A percentile compares a stretch with the other conserved stretches of the same genome.
phyloP scores from a whole-genome alignment of 1,284 basidiomycete genomes.

The Ganoderma sinense region DNA sequence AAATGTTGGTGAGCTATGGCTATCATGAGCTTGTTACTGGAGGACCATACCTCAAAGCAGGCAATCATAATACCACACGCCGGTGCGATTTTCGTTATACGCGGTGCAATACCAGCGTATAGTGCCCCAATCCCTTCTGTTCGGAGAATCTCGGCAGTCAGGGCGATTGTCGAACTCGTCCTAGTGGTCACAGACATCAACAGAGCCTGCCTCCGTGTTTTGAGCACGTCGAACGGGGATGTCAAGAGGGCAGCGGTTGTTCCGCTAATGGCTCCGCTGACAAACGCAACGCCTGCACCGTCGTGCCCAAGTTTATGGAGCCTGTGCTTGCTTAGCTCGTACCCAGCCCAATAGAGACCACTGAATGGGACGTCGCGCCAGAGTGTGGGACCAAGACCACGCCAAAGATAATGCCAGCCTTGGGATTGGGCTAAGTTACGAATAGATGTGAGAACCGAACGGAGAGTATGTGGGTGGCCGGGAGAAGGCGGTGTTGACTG shows the following conservation, averaged over 20 bases:
- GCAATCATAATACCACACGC: slow-evolving; percentile 99
- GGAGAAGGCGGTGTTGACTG: slow-evolving; percentile 85
- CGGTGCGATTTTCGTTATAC: slow-evolving; percentile 97
- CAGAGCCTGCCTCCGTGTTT: slow-evolving; percentile 88
- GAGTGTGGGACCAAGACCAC: slow-evolving; percentile 90
- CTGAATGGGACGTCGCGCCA: slow-evolving; percentile 99
- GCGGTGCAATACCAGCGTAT: slow-evolving; percentile 87
- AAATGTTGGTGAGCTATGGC: slow-evolving; percentile 2
- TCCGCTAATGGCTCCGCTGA: slow-evolving; percentile 85
- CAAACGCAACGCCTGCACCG: slow-evolving; percentile 81
- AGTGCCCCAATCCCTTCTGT: slow-evolving; percentile 84
- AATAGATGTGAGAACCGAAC: slow-evolving; percentile 71
- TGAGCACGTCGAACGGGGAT: slow-evolving; percentile 96
- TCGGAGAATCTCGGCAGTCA: slow-evolving; percentile 75
- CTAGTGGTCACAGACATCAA: slow-evolving; percentile 59
- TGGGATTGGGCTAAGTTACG: slow-evolving; percentile 65
- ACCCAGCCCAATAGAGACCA: slow-evolving; percentile 90
- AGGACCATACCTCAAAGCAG: slow-evolving; percentile 83
- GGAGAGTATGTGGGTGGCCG: slow-evolving; percentile 74
- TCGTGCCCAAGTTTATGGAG: slow-evolving; percentile 59
- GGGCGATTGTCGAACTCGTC: slow-evolving; percentile 58
- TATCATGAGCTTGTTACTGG: neutral
- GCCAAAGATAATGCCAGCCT: slow-evolving; percentile 83
- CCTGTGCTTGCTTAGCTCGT: slow-evolving; percentile 69
- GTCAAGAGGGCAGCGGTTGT: slow-evolving; percentile 89